Conservation (phyloP, 345 rosid genomes). For the Schrenkiella parvula region DNA sequence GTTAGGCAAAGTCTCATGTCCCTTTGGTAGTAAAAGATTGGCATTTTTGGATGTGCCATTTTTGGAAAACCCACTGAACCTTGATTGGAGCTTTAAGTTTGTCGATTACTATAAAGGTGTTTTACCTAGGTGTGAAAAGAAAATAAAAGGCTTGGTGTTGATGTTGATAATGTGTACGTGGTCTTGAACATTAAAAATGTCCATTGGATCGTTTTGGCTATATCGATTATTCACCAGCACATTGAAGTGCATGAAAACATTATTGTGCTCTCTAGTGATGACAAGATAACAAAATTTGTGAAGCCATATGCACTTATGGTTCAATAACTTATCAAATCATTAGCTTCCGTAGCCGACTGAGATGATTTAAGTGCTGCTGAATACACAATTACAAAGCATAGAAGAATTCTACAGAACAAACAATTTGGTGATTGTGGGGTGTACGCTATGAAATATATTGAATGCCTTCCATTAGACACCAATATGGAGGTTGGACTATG, state of each 20-base stretch:
- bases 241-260: neutral
- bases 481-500: neutral
- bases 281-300: neutral
- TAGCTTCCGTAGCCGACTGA: neutral
- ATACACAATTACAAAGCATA: neutral
- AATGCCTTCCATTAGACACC: neutral
- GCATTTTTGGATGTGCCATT: neutral
- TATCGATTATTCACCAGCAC: neutral
- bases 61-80: neutral
- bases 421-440: neutral
- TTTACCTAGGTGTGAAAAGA: neutral
- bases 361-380: neutral
- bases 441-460: neutral
- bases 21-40: neutral
- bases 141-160: neutral
- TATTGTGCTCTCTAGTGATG: neutral
- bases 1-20: neutral
- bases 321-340: neutral
- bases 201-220: neutral
- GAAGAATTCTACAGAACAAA: neutral
- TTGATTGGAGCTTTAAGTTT: neutral
- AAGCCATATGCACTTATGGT: neutral
- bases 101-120: neutral
- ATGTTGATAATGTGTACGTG: neutral
- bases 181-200: neutral